Conservation (phyloP, 2,329 filamentous ascomycete species). For the Fusarium fujikuroi region DNA sequence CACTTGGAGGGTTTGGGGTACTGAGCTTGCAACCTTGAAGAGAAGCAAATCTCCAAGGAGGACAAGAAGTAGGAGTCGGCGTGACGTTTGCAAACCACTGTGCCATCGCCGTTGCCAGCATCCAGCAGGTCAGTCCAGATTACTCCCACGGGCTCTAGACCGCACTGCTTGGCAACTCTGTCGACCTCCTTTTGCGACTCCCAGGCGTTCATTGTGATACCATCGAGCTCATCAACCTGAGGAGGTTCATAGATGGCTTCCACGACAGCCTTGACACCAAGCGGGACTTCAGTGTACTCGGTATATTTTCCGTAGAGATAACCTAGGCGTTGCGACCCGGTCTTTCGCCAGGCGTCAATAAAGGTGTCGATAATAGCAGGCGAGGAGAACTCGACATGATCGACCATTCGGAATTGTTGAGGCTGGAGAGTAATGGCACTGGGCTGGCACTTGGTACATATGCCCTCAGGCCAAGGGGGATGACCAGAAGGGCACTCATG, state of each 20-base stretch:
- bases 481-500: conserved; percentile 93
- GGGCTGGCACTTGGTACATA: conserved; percentile 97
- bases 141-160: conserved; percentile 87
- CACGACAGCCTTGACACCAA: conserved; percentile 94
- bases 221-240: conserved; percentile 88
- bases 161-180: conserved; percentile 82
- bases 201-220: conserved; percentile 86
- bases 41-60: conserved; percentile 90
- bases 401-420: conserved; percentile 94
- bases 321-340: conserved; percentile 84
- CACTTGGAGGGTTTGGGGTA: conserved; percentile 93
- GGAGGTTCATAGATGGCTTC: conserved; percentile 98
- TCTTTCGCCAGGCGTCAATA: conserved; percentile 90
- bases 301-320: conserved; percentile 92
- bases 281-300: conserved; percentile 90
- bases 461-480: conserved; percentile 92
- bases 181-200: conserved; percentile 85
- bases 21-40: conserved; percentile 85
- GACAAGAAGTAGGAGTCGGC: conserved; percentile 95
- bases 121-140: conserved; percentile 95
- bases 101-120: conserved; percentile 81
- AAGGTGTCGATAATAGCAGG: conserved; percentile 88
- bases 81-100: conserved; percentile 93
- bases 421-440: conserved; percentile 96
- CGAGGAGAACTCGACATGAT: conserved; percentile 95